Evolutionary conservation across 1,139 yeast species (phyloP).

Genomic region (Candida freyschussii): DNA sequence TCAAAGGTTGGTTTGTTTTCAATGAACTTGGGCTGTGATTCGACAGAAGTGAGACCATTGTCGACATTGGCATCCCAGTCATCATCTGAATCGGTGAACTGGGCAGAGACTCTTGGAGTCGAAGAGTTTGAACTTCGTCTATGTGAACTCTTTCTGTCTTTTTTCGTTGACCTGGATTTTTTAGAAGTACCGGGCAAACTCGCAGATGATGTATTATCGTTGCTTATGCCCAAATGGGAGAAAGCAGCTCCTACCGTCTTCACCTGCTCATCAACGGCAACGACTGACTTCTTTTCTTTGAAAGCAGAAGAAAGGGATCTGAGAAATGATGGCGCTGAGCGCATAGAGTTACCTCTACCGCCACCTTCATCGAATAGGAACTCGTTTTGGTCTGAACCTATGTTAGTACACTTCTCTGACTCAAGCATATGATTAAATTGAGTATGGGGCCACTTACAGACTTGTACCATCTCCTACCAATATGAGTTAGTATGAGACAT

Average conservation of each 20-base stretch:
- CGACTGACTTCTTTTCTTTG: conserved; percentile 25
- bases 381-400: conserved; percentile 41
- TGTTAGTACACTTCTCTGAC: conserved; percentile 11
- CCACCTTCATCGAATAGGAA: conserved; percentile 66
- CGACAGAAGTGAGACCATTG: conserved; percentile 37
- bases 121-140: conserved; percentile 5
- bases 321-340: conserved; percentile 39
- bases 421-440: not conserved
- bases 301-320: conserved; percentile 34
- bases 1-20: conserved; percentile 28
- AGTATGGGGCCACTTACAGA: conserved; percentile 32
- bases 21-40: conserved; percentile 28
- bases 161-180: conserved; percentile 7
- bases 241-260: conserved; percentile 39
- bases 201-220: conserved; percentile 17
- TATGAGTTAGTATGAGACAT: conserved; percentile 9
- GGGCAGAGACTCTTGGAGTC: conserved; percentile 27
- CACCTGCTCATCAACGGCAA: conserved; percentile 27
- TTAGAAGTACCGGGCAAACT: conserved; percentile 8
- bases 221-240: conserved; percentile 31
- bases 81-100: conserved; percentile 68
- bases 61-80: conserved; percentile 91
- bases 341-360: conserved; percentile 48
- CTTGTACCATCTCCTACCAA: conserved; percentile 55
- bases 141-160: conserved; percentile 6